Conservation (phyloP, 139 green algal species). For the Chlamydomonas eustigma region DNA sequence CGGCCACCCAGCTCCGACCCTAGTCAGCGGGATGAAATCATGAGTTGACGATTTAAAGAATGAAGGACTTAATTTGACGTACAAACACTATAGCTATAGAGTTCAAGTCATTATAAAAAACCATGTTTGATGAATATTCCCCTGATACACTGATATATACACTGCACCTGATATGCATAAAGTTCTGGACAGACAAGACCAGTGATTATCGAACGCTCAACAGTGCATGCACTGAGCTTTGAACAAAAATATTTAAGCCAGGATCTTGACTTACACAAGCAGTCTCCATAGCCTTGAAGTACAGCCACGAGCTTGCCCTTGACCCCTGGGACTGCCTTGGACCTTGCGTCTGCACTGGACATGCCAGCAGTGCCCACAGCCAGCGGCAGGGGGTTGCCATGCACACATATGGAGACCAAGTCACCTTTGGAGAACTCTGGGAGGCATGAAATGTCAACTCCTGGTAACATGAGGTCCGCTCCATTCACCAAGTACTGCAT, state of each 20-base stretch:
- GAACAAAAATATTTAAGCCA: too few species aligned
- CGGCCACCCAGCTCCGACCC: constrained; percentile 9
- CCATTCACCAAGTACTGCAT: constrained; percentile 43
- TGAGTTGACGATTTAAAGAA: too few species aligned
- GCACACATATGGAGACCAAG: constrained; percentile 39
- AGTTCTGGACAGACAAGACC: too few species aligned
- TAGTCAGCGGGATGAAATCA: too few species aligned
- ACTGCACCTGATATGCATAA: too few species aligned
- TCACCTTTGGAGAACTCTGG: constrained; percentile 28
- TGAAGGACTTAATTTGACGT: too few species aligned
- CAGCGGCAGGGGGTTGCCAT: constrained; percentile 53
- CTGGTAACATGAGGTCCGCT: constrained; percentile 69
- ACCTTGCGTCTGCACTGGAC: constrained; percentile 21
- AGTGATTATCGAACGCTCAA: too few species aligned
- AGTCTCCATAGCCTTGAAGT: constrained; percentile 50
- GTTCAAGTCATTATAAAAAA: too few species aligned
- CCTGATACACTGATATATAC: too few species aligned
- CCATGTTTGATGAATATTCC: too few species aligned
- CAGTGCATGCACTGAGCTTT: too few species aligned
- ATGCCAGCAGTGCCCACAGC: constrained; percentile 47
- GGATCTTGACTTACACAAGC: constrained; percentile 44
- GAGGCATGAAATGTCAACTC: constrained; percentile 25
- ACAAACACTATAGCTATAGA: too few species aligned
- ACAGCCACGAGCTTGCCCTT: constrained; percentile 54
- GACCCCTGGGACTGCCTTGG: background rate